Evolutionary conservation across 306 rosid genomes (phyloP), one percentile per base, ranked within the genome.

Genomic region (Sicyos baderoa): DNA sequence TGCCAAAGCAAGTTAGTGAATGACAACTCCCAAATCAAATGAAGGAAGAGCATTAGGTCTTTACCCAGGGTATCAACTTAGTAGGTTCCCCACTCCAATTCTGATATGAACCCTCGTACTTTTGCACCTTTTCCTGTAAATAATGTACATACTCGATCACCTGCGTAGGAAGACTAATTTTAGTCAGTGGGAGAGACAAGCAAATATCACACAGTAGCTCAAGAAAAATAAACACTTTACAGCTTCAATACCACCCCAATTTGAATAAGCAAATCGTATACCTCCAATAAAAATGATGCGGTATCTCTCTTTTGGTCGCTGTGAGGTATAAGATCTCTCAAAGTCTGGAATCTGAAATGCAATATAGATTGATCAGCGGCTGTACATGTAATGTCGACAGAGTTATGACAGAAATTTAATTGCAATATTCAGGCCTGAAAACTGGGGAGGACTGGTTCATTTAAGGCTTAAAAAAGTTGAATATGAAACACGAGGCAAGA

Each of bases 231-330:
- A 42, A 25, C 42, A 23, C 16, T 77, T 52, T 29, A 49, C 35
- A 18, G 52, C 27, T 45, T 72, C 54, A 54, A 59, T 29, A 50
- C 32, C 35, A 47, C 73, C 71, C 44, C 49, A 14, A 69, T 32
- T 18, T 49, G 37, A 54, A 72, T 19, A 63, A 70, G 40, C 5
- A 22, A 66, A 7, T 4, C n/a, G 18, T 7, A 53, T 84, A 94
- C 99, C 99, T 94, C 97, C 44, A 94, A 76, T 68, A 94, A 87
- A 80, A 94, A 94, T 3, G 99, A 94, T 8, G 97, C 97, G 0
- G 99, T 94, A 76, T 94, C 99, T 79, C 97, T 84, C 84, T 94
- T 94, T 71, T 94, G 99, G 76, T 94, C 95, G 80, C 99, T 84
- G 22, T 94, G 88, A 64, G 99, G 97, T 78, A 90, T 91, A 54